A percentile compares a stretch with the other conserved stretches of the same genome.
These are phyloP conservation scores for Taphrina pruni DNA, from an alignment of 1,139 yeast species.

Conservation along the genomic window DNA sequence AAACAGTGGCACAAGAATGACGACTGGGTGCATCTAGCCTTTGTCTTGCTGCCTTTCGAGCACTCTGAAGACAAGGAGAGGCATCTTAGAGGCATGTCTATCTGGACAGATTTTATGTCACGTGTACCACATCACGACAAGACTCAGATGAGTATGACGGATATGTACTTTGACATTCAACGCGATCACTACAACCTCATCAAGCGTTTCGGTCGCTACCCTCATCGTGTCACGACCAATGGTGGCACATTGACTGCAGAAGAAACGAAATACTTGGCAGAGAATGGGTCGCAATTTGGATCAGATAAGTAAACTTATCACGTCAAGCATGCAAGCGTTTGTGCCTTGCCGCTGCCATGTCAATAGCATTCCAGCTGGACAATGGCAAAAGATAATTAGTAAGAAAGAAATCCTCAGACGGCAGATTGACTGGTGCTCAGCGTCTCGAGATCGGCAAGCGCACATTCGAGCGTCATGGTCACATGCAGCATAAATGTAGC, in stretches of 20 bases:
- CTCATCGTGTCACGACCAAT: constrained; percentile 6
- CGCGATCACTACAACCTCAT: constrained; percentile 8
- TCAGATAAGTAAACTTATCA: background rate
- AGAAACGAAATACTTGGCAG: constrained; percentile 1
- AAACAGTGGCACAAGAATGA: constrained; percentile 7
- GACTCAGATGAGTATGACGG: background rate
- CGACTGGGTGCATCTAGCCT: constrained; percentile 11
- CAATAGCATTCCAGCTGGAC: too few relatives aligned
- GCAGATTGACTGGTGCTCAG: too few relatives aligned
- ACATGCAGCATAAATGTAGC: too few relatives aligned
- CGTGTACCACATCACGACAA: background rate
- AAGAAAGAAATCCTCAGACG: too few relatives aligned
- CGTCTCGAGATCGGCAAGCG: too few relatives aligned
- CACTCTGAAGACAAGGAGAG: constrained; percentile 5
- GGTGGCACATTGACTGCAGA: constrained; percentile 1
- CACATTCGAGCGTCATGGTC: too few relatives aligned
- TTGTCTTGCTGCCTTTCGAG: constrained; percentile 13
- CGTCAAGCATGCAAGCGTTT: too few relatives aligned
- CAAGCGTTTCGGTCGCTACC: constrained; percentile 14
- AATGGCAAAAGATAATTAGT: too few relatives aligned
- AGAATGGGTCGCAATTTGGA: constrained; percentile 16
- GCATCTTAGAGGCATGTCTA: constrained; percentile 7
- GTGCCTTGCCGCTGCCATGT: too few relatives aligned
- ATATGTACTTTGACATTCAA: constrained; percentile 10
- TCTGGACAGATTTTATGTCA: constrained; percentile 14